Conservation (phyloP, 441 rosid genomes). For the Sinapis alba region DNA sequence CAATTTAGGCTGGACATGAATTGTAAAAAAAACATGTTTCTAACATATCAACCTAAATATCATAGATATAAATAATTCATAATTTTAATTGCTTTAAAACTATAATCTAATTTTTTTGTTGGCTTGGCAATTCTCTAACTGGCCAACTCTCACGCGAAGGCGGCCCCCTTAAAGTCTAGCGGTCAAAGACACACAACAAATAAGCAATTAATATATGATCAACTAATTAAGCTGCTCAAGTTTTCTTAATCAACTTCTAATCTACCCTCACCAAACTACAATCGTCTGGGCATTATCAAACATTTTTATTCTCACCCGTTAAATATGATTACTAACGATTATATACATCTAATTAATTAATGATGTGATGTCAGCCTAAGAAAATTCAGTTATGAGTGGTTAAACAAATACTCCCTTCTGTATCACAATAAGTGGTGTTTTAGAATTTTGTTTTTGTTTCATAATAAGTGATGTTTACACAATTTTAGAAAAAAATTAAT, state of each 20-base stretch:
- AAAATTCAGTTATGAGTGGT: neutral
- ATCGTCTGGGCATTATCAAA: constrained; percentile 4
- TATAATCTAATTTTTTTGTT: no score
- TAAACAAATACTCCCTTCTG: no score
- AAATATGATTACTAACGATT: neutral
- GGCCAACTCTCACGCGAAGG: constrained; percentile 12
- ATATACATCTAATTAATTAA: constrained; percentile 4
- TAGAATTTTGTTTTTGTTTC: no score
- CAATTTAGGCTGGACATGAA: no score
- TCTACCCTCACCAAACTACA: constrained; percentile 37
- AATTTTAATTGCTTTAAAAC: no score
- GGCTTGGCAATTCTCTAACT: constrained; percentile 4
- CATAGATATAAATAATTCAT: no score
- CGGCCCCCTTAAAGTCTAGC: constrained; percentile 8
- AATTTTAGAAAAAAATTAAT: no score
- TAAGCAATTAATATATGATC: constrained; percentile 8
- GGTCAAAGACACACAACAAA: constrained; percentile 30
- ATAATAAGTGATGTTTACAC: no score
- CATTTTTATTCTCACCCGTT: constrained; percentile 1
- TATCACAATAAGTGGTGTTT: no score
- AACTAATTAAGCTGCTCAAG: neutral
- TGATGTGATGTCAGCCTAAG: neutral
- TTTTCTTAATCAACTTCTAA: constrained; percentile 15
- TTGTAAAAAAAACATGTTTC: no score
- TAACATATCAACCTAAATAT: no score